These are phyloP conservation scores for Leccinum pseudoinsigne DNA, from an alignment of 1,284 basidiomycete species.

Conservation along the genomic window DNA sequence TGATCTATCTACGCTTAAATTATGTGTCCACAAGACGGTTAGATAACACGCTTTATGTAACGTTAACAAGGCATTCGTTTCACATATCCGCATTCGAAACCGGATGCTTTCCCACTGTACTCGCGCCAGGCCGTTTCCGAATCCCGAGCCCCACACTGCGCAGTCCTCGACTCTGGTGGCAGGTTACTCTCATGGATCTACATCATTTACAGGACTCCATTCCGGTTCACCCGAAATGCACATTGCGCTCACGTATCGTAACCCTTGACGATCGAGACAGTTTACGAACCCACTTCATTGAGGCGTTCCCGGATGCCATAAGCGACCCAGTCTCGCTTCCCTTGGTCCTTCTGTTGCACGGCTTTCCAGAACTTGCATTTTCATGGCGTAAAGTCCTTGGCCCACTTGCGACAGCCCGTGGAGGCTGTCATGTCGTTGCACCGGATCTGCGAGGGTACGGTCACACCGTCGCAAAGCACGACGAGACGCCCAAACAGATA, in stretches of 20 bases:
- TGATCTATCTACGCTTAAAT: constrained; percentile 2
- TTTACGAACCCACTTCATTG: constrained; percentile 53
- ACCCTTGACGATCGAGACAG: constrained; percentile 35
- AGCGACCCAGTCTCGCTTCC: constrained; percentile 34
- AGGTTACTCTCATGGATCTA: constrained; percentile 17
- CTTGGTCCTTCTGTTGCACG: constrained; percentile 60
- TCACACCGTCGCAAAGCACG: constrained; percentile 30
- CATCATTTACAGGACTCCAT: constrained; percentile 6
- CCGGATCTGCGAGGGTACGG: constrained; percentile 56
- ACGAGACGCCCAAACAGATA: constrained; percentile 23
- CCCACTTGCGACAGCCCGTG: constrained; percentile 42
- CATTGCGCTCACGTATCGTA: constrained; percentile 20
- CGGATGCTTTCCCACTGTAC: neutral
- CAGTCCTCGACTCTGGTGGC: neutral
- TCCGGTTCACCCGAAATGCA: constrained; percentile 12
- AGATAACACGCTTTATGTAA: neutral
- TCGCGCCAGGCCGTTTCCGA: neutral
- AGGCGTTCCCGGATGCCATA: constrained; percentile 37
- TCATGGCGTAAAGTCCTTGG: constrained; percentile 61
- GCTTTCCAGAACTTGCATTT: constrained; percentile 64
- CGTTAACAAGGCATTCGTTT: constrained; percentile 10
- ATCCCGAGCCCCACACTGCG: neutral
- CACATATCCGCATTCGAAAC: constrained; percentile 8
- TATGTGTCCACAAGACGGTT: neutral
- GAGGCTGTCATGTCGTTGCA: constrained; percentile 52